Evolutionary conservation across 441 rosid genomes (phyloP).

Genomic region (Jatropha podagrica): DNA sequence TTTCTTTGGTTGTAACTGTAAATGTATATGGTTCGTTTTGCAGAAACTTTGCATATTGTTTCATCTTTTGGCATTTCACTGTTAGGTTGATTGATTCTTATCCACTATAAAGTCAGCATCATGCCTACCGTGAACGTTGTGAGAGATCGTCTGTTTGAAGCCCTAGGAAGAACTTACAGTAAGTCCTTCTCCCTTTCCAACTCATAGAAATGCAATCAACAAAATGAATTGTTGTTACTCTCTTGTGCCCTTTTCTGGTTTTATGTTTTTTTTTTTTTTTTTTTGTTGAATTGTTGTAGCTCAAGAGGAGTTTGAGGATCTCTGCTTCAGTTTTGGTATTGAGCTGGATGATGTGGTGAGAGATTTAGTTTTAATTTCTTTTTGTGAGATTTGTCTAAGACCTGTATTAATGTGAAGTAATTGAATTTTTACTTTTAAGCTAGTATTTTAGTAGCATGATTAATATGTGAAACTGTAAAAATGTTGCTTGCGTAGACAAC

Average conservation of each 20-base stretch:
- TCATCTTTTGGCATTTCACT: too few relatives aligned
- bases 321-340: conserved; percentile 88
- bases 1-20: too few relatives aligned
- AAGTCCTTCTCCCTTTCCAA: not conserved
- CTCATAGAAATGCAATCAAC: not conserved
- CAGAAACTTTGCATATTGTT: too few relatives aligned
- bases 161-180: conserved; percentile 71
- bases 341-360: conserved; percentile 97
- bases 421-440: not conserved
- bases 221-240: not conserved
- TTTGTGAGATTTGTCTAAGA: not conserved
- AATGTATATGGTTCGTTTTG: not conserved
- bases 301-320: conserved; percentile 74
- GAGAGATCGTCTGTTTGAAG: conserved; percentile 75
- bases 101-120: conserved; percentile 23
- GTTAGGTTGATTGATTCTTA: not conserved
- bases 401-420: not conserved
- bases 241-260: not conserved
- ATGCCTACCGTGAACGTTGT: conserved; percentile 91
- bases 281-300: conserved; percentile 36
- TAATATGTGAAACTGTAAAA: not conserved
- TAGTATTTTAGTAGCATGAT: not conserved
- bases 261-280: not conserved
- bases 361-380: not conserved
- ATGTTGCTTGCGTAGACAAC: conserved; percentile 52